phyloP scores from a whole-genome alignment of 768 basidiomycete species.

The Tricholoma terreum region DNA sequence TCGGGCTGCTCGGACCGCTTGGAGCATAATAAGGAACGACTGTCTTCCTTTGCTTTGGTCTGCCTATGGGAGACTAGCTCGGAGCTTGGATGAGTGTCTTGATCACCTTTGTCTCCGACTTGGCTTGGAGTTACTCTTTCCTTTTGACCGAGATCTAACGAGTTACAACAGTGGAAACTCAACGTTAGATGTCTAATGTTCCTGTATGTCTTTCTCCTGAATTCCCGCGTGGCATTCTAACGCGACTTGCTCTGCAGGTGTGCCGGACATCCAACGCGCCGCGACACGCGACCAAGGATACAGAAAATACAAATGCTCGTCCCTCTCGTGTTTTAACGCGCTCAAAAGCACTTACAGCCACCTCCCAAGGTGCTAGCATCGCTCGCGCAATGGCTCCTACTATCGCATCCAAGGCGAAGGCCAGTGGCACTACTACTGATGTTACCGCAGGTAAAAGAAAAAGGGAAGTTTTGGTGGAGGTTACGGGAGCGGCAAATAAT shows the following conservation, averaged over 20 bases:
- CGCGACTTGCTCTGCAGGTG: conserved; percentile 36
- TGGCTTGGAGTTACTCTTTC: too few species aligned
- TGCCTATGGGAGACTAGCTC: too few species aligned
- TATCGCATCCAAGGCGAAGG: conserved; percentile 40
- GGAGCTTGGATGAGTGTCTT: too few species aligned
- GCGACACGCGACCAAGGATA: conserved; percentile 51
- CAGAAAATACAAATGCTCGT: conserved; percentile 66
- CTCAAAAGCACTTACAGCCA: conserved; percentile 49
- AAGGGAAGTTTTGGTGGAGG: conserved; percentile 72
- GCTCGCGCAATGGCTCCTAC: conserved; percentile 35
- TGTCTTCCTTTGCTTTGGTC: too few species aligned
- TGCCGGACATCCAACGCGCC: conserved; percentile 62
- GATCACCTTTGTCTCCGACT: too few species aligned
- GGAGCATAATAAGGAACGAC: too few species aligned
- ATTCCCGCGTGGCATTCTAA: not conserved
- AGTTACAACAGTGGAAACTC: too few species aligned
- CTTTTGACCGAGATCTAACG: too few species aligned
- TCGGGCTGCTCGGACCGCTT: too few species aligned
- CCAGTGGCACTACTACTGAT: conserved; percentile 29
- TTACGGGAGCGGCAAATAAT: conserved; percentile 43
- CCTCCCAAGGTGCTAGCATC: conserved; percentile 31
- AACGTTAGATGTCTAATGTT: conserved; percentile 28
- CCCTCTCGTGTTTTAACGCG: conserved; percentile 51
- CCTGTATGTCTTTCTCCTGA: conserved; percentile 24
- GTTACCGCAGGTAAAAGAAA: conserved; percentile 62